phyloP scores from a whole-genome alignment of 257 asterid species.

The Salvia miltiorrhiza region DNA sequence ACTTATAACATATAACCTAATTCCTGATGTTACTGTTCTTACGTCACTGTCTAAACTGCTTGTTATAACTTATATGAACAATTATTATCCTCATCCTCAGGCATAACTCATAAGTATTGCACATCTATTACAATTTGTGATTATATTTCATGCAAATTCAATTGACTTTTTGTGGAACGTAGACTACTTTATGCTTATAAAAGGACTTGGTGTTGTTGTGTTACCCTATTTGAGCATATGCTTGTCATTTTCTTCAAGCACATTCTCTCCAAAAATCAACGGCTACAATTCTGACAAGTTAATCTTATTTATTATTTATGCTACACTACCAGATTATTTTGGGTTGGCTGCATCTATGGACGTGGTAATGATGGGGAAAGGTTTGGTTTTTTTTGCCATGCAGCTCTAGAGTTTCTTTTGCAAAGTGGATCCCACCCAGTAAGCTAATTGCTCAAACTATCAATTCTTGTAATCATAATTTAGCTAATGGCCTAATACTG shows the following conservation, averaged over 20 bases:
- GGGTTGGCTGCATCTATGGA: conserved; percentile 86
- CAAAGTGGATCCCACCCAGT: conserved; percentile 93
- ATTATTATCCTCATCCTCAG: neutral
- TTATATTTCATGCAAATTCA: neutral
- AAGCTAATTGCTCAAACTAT: conserved; percentile 34
- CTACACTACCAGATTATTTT: conserved; percentile 60
- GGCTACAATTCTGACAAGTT: conserved; percentile 8
- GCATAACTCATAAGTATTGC: neutral
- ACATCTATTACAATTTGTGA: neutral
- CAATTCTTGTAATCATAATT: conserved; percentile 10
- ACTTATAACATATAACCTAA: neutral
- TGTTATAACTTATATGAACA: neutral
- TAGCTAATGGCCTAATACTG: neutral
- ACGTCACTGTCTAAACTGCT: neutral
- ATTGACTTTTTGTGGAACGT: neutral
- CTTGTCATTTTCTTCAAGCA: neutral
- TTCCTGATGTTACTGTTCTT: neutral
- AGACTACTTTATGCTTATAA: neutral
- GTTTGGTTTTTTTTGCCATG: conserved; percentile 94
- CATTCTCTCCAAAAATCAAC: conserved; percentile 1
- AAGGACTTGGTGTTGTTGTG: neutral
- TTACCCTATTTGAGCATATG: neutral
- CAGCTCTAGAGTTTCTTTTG: conserved; percentile 95
- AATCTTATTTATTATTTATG: conserved; percentile 22
- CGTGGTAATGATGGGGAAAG: conserved; percentile 81